Evolutionary conservation across 73 alveolate species (phyloP), one percentile per base, ranked within the genome.

Genomic region (Blepharisma stoltei): DNA sequence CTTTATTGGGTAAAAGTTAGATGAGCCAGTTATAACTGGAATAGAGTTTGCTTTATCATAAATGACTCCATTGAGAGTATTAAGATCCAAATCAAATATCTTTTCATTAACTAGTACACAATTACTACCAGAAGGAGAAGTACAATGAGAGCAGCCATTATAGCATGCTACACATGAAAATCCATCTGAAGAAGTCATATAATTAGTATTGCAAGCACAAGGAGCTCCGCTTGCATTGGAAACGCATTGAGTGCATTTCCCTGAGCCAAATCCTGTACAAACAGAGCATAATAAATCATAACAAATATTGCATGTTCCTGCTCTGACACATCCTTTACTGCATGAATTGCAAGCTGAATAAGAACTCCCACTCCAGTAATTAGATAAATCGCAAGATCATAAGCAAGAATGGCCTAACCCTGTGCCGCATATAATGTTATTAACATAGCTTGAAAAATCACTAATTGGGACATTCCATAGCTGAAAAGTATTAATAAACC

Each of bases 11-110:
- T 55, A 55, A 55, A 55, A 55, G 6, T 7, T 55, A 14, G 73
- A 60, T 14, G 73, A 60, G 0, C 73, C 73, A 20, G 73, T 60
- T 9, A 60, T 38, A 60, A 47, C 73, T 18, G 73, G 73, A 60
- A 60, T 60, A 8, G 49, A n/a, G 46, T 5, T 2, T 2, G 5
- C 5, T 20, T 8, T 18, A 25, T 60, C 73, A 60, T 60, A 60
- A 20, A 60, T 38, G 2, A 60, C 47, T 20, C 49, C 49, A 14
- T 60, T 11, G 0, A 60, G 18, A 8, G 14, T 60, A 60, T 60
- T 60, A 1, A 60, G 5, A 2, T 18, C 5, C 73, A 60, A 14
- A 60, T 0, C 0, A n/a, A 60, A 9, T 18, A 60, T 60, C 5
- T 60, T 5, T 6, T 37, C 18, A 14, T 8, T 7, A 6, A 20